Percentiles rank a stretch among this genome's conserved stretches.
phyloP scores from a whole-genome alignment of 768 basidiomycete species.

The Tremella mesenterica region DNA sequence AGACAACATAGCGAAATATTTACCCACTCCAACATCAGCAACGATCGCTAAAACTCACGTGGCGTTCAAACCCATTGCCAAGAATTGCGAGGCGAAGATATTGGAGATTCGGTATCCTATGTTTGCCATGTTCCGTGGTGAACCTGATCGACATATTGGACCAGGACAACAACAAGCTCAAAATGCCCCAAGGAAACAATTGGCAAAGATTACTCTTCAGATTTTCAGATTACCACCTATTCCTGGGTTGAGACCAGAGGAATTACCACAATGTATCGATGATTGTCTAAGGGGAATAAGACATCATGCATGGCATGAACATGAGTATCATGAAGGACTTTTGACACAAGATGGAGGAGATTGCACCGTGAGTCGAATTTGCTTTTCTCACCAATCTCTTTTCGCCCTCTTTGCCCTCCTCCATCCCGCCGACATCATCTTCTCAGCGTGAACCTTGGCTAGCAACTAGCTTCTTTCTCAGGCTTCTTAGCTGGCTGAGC shows the following conservation, averaged over 20 bases:
- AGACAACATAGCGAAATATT: constrained; percentile 38
- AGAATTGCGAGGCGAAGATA: constrained; percentile 71
- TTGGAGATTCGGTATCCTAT: constrained; percentile 56
- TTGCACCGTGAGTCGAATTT: constrained; percentile 59
- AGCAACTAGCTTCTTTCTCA: neutral
- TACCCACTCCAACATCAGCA: constrained; percentile 25
- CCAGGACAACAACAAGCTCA: neutral
- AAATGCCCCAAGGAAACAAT: constrained; percentile 52
- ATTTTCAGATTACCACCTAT: constrained; percentile 81
- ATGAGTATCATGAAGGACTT: constrained; percentile 84
- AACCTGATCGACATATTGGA: constrained; percentile 20
- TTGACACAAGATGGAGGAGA: constrained; percentile 91
- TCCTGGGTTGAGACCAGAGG: constrained; percentile 66
- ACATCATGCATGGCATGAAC: constrained; percentile 86
- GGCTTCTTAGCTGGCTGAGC: no score
- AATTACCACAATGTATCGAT: constrained; percentile 83
- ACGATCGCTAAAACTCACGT: constrained; percentile 80
- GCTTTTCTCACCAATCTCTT: neutral
- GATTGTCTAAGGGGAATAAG: constrained; percentile 81
- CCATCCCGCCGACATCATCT: no score
- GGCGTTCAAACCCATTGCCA: constrained; percentile 75
- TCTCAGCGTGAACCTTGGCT: no score
- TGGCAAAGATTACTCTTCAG: constrained; percentile 83
- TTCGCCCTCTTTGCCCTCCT: no score
- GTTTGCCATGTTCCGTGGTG: constrained; percentile 43